Evolutionary conservation across 371 early-diverging fungal species (phyloP), one percentile per base, ranked within the genome.

Genomic region (Nosema granulosis): DNA sequence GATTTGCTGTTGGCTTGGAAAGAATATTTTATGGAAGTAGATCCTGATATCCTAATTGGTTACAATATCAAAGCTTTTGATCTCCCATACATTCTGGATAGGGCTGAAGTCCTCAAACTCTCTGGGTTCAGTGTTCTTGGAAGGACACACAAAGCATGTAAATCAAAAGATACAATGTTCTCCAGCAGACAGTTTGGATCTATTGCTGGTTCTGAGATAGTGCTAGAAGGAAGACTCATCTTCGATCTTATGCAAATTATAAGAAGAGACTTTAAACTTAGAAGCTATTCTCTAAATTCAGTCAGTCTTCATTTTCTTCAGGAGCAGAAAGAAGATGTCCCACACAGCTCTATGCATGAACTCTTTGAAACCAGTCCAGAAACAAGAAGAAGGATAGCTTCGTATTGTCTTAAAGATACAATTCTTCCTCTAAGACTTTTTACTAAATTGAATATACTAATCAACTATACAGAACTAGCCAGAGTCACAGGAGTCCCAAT

Each of bases 311-410:
- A 94, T 76, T 97, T 98, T 77, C 84, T 99, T 58, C 92, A 91
- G 54, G 97, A 97, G 81, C 96, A 97, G 88, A 99, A 99, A 84
- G 98, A 98, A 86, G 99, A 99, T 83, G 96, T 99, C 0, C 97
- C 94, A 76, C 93, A 96, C 80, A 92, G 93, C 0, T 94, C 95
- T 61, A 97, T 99, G 85, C 90, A 92, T 0, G 94, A 93, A 61
- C 86, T 99, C 22, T 94, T 94, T 74, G 92, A 95, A 66, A 94
- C 93, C 43, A 92, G 90, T 80, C 88, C 89, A 43, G 96, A 97
- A 76, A 95, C 97, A 0, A 89, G 99, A 35, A 88, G 94, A 54
- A 90, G 99, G 71, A 87, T 99, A 37, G 99, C 97, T 0, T 89
- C 95, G 11, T 99, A 99, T 85, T 99, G 99, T 84, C 86, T 99